Base-by-base conservation (phyloP, 2,329 filamentous ascomycete species). In the Emmonsiellopsis sp. region DNA sequence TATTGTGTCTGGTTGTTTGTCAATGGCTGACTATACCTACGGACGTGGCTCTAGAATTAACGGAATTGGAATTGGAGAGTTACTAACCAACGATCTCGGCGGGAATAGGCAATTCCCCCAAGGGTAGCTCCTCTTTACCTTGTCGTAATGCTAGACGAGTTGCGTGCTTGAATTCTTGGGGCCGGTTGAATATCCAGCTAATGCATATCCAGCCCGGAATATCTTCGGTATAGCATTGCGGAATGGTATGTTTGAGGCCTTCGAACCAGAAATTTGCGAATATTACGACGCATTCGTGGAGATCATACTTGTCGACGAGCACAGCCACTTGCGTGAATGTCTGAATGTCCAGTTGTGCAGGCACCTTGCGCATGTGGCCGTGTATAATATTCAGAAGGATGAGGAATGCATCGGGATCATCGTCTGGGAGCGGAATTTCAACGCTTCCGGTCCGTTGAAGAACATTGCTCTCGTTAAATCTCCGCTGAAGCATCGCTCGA, bases 361-460 rank as follows among this genome's bases (percentile, higher is more conserved):
- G 58, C 5, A 70, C 61, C 1, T 54, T 56, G 2, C 64, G 53
- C 11, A 69, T 61, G 2, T 61, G 53, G 11, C 59, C 60, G 47
- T 71, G 68, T 5, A 61, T 57, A 34, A 71, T 67, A 13, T 63
- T 54, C 17, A 70, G 55, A 11, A 70, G 57, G 11, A 65, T 55
- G 2, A 60, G 50, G 44, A 69, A 57, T 1, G 64, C 56, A 13
- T 59, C 53, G 0, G 62, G 62, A 8, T 64, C 60, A 43, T 71
- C 68, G 2, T 67, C 63, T 0, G 68, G 67, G 0, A 71, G 57
- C 11, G 51, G 42, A 34, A 60, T 54, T 42, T 58, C 52, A 3
- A 58, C 56, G 4, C 51, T 57, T 9, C 56, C 56, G 9, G 51
- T 56, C 31, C 44, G 14, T 5, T 47, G 48, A 31, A 59, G 34